Percentiles rank a stretch among this genome's conserved stretches.
These are phyloP conservation scores for Pythium periplocum DNA, from an alignment of 352 stramenopile species.

Conservation along the genomic window DNA sequence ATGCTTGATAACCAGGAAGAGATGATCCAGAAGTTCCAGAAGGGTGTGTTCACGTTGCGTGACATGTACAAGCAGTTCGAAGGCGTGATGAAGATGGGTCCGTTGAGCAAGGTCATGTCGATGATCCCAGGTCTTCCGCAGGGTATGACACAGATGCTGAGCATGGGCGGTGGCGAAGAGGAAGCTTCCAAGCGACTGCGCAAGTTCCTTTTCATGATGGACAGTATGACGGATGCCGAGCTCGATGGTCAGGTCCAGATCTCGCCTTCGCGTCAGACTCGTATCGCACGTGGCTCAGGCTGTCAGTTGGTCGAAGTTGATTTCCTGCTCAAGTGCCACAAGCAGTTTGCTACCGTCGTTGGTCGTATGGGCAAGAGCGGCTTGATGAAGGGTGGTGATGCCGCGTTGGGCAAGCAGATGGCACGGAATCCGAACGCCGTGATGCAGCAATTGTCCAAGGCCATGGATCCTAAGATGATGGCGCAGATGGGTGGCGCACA, in stretches of 20 bases:
- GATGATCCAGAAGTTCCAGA: constrained; percentile 95
- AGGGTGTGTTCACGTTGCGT: constrained; percentile 96
- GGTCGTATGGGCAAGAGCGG: constrained; percentile 96
- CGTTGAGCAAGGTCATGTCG: constrained; percentile 97
- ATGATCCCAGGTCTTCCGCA: constrained; percentile 97
- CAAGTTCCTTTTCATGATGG: constrained; percentile 99
- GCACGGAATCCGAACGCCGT: constrained; percentile 94
- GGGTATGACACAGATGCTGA: constrained; percentile 86
- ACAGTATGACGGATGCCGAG: constrained; percentile 97
- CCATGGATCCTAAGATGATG: constrained; percentile 93
- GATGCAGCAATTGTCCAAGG: constrained; percentile 95
- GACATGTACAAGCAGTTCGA: constrained; percentile 99
- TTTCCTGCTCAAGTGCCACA: constrained; percentile 95
- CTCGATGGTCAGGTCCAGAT: constrained; percentile 90
- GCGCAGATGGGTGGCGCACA: constrained; percentile 74
- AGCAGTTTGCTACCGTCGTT: constrained; percentile 94
- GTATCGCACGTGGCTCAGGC: constrained; percentile 91
- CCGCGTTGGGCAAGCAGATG: constrained; percentile 91
- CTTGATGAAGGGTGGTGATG: constrained; percentile 88
- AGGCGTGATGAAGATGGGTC: constrained; percentile 97
- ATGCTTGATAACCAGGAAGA: constrained; percentile 94
- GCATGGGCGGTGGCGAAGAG: constrained; percentile 90
- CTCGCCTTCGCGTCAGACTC: constrained; percentile 60
- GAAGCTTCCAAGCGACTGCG: constrained; percentile 91
- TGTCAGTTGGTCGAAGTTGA: constrained; percentile 85